These are phyloP conservation scores for Colletotrichum echinochloae DNA, from an alignment of 2,329 filamentous ascomycete genomes.

Conservation along the genomic window DNA sequence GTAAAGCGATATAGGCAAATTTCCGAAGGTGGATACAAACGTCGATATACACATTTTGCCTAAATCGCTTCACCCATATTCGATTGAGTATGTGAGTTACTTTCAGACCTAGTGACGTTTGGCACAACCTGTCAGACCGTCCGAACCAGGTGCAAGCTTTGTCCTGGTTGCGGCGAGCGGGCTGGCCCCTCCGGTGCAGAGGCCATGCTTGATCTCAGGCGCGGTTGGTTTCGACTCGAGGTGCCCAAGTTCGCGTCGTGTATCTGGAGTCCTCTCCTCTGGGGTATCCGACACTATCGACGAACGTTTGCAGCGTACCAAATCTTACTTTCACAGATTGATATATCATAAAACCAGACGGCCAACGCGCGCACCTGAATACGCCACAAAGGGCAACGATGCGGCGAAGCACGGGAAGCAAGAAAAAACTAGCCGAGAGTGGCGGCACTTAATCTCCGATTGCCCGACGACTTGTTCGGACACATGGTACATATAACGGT, in stretches of 20 bases:
- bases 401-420: slow-evolving; percentile 3
- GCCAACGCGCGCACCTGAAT: neutral
- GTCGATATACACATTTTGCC: no score
- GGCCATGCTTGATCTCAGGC: slow-evolving; percentile 2
- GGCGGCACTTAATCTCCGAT: slow-evolving; percentile 27
- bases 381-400: neutral
- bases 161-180: slow-evolving; percentile 13
- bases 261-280: neutral
- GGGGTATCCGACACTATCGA: neutral
- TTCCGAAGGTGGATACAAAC: no score
- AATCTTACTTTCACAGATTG: neutral
- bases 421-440: neutral
- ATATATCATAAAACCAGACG: neutral
- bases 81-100: slow-evolving; percentile 12
- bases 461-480: slow-evolving; percentile 4
- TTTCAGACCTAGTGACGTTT: slow-evolving; percentile 6
- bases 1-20: no score
- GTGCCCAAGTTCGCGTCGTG: neutral
- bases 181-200: neutral
- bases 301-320: neutral
- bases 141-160: neutral
- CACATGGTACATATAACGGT: neutral
- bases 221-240: neutral
- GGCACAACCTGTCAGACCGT: slow-evolving; percentile 13
- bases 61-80: no score